Base-by-base conservation (phyloP, 306 rosid genomes). In the Fragaria ananassa region DNA sequence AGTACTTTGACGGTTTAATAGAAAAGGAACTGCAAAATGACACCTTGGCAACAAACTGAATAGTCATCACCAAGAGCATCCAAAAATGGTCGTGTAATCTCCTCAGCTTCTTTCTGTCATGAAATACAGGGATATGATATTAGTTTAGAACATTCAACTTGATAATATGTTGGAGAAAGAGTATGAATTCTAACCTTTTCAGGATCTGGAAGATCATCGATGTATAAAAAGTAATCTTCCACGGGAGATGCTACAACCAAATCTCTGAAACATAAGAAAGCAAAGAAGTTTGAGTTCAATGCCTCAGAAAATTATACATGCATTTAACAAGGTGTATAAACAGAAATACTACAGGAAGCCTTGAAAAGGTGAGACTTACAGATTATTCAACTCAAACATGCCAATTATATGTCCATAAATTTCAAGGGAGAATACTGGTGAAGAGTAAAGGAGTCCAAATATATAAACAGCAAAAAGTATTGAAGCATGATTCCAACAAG, bases 341-440 rank as follows among this genome's bases (percentile, higher is more conserved):
- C 34, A 35, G 53, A 56, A 25, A 39, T 68, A 5, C 19, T 45
- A 17, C 25, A 76, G 57, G 71, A 54, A 65, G 21, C 13, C 31
- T 9, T 71, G 71, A 70, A 12, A 35, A 68, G 64, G 74, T 57
- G 76, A 41, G 57, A 84, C 78, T 91, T 89, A 92, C 97, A 95
- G 97, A 88, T 95, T 90, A 79, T 92, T 95, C 86, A 89, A 91
- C 92, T 95, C 98, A 82, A 88, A 95, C 97, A 95, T 89, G 91
- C 97, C 98, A 25, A 95, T 92, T 80, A 95, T 88, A 70, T 90
- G 96, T 54, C 98, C 98, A 81, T 89, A 92, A 31, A 91, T 87
- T 76, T 95, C 96, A 41, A 95, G 97, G 81, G 97, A 95, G 89
- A 95, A 90, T 76, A 95, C 98, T 90, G 81, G 27, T 50, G 68